Base-by-base conservation (phyloP, 139 green algal genomes). In the Coelastrella sp. region DNA sequence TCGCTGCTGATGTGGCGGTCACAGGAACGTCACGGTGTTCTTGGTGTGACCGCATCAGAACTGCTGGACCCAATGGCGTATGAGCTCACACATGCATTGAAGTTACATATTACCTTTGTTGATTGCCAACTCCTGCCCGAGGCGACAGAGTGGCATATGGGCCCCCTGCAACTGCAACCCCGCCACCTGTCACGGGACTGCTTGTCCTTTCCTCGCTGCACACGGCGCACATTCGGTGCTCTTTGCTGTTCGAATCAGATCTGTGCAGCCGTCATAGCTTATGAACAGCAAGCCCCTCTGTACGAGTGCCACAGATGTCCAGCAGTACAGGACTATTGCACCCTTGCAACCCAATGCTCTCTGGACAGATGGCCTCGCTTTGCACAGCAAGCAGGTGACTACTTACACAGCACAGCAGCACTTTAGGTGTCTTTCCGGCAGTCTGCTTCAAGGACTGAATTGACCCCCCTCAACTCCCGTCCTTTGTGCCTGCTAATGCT, bases 341-440 rank as follows among this genome's bases (percentile, higher is more conserved):
- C 53, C 53, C 21, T 64, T 19, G 32, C 21, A 17, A 71, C 62
- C 32, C 62, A 71, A 25, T 71, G 62, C 62, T 43, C 30, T 25
- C 62, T 71, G 2, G 62, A 71, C 75, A 79, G 84, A 2, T 88
- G 84, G 84, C 84, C 84, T 3, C 75, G 75, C 17, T 80, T 77
- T n/a, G 48, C 48, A 25, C 75, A 80, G 48, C 75, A 84, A 74
- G 53, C 53, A 9, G 53, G 53, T 64, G 21, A 19, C 19, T 64
- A 27, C 53, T 9, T 32, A 57, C 45, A 57, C 15, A 9, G 0
- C 15, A 57, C 45, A 13, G 45, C n/a, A n/a, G n/a, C n/a, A n/a
- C n/a, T n/a, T n/a, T n/a, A n/a, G n/a, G n/a, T n/a, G n/a, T n/a
- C n/a, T n/a, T n/a, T n/a, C n/a, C n/a, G n/a, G n/a, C n/a, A n/a